Base-by-base conservation (phyloP, 352 stramenopile genomes). In the Phytophthora fragariaefolia region DNA sequence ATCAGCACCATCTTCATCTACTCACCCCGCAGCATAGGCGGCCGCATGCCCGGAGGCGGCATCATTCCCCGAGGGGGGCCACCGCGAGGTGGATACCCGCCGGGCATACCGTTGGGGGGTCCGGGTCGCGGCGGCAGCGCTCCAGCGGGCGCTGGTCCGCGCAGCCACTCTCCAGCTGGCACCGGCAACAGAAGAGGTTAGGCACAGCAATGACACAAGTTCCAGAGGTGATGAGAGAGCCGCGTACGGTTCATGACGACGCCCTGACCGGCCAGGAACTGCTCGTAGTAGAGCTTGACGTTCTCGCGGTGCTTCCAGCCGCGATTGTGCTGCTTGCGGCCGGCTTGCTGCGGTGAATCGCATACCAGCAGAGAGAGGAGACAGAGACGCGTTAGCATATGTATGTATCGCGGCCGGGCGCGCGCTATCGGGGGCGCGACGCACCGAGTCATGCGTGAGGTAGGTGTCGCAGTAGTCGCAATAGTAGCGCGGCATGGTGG, bases 391-490 rank as follows among this genome's bases (percentile, higher is more conserved):
- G 18, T 64, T 59, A 57, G 32, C n/a, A n/a, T n/a, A n/a, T n/a
- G n/a, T n/a, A 61, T 49, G 12, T 13, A 40, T 55, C 17, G 6
- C 3, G 23, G 26, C 2, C 3, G 34, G n/a, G 20, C 6, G 9
- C 20, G 32, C 17, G 2, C 23, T 32, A 15, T 12, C 1, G 15
- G 32, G 50, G 22, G 23, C 24, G 15, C 24, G 22, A 69, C 73
- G 62, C 66, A 96, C 90, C 69, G 92, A 98, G 78, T 98, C 92
- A 71, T 98, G 93, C 65, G 93, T 98, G 60, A 98, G 85, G 73
- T 98, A 98, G 52, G 92, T 97, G 70, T 97, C 92, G 74, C 93
- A 98, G 76, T 98, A 98, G 76, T 98, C 92, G 77, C 92, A 98
- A 77, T 97, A 98, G 79, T 97, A 98, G 65, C 92, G 89, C 71